A percentile compares a stretch with the other conserved stretches of the same genome.
Conservation (phyloP, 495 filamentous ascomycete genomes). For the Parachaetomium inaequale region DNA sequence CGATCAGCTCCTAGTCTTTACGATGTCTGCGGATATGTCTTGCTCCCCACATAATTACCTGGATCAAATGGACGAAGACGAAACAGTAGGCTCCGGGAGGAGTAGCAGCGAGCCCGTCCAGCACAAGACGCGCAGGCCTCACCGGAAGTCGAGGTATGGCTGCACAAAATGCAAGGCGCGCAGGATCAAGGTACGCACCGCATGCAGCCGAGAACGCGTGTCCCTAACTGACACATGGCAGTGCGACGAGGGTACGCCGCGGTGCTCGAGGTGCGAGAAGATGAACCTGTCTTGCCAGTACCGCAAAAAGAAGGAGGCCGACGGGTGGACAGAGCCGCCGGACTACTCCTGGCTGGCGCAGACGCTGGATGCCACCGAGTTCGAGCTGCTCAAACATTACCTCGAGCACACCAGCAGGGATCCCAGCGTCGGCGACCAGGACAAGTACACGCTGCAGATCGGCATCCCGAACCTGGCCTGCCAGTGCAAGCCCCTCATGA, state of each 20-base stretch:
- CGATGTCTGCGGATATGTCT: neutral
- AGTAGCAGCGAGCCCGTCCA: conserved; percentile 4
- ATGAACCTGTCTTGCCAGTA: conserved; percentile 29
- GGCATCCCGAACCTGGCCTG: conserved; percentile 44
- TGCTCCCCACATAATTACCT: neutral
- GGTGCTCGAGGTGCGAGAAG: conserved; percentile 29
- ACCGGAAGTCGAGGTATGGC: conserved; percentile 30
- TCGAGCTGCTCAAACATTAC: conserved; percentile 40
- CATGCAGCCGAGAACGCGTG: no score
- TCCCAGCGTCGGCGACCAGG: conserved; percentile 33
- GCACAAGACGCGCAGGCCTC: conserved; percentile 24
- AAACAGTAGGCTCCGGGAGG: neutral
- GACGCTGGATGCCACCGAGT: conserved; percentile 32
- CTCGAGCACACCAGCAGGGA: conserved; percentile 42
- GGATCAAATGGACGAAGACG: neutral
- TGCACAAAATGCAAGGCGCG: conserved; percentile 31
- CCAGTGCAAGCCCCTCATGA: conserved; percentile 40
- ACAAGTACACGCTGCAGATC: conserved; percentile 40
- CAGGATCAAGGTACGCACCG: conserved; percentile 31
- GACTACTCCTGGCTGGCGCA: conserved; percentile 9
- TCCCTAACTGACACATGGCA: conserved; percentile 6
- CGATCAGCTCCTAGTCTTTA: no score
- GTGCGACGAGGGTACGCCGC: conserved; percentile 29
- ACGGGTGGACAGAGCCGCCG: neutral
- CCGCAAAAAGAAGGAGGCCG: conserved; percentile 3